Base-by-base conservation (phyloP, 1,139 yeast genomes). In the Candida gigantensis region DNA sequence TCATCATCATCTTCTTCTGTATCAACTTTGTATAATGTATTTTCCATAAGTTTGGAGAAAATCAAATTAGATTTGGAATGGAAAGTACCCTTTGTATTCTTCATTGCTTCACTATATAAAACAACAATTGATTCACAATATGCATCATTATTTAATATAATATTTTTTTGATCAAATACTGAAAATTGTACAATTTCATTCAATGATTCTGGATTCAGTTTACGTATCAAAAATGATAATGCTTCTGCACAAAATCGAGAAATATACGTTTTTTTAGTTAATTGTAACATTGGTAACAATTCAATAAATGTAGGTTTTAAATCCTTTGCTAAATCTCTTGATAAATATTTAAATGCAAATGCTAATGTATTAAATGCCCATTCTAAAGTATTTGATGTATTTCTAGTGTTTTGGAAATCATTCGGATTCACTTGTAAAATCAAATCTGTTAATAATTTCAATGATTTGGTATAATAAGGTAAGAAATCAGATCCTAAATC, bases 401-500 rank as follows among this genome's bases (percentile, higher is more conserved):
- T 68, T 32, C 63, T 51, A 38, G 55, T 59, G 37, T 68, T 69
- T 47, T 69, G 74, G 13, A 62, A 52, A 42, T 69, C 75, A 43
- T 69, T 69, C 47, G 74, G 60, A 68, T 77, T 46, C 49, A 60
- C 69, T 20, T 65, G 65, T 5, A 74, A 47, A 2, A 86, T 76
- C 12, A 86, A 58, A 0, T 66, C 57, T 3, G 74, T 74, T 31
- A 92, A 67, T 20, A 76, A 51, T 1, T 57, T 49, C 34, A 92
- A 62, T 1, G 88, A 63, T 19, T 62, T 55, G 2, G 68, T 63
- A 51, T 87, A 89, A 52, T 68, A 88, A 2, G 77, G 76, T 68
- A 88, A 74, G 53, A 89, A 92, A 51, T 92, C 98, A 1, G 92
- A 84, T 5, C 97, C 97, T 45, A 92, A 66, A 65, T 92, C 98